Evolutionary conservation across 495 filamentous ascomycete species (phyloP), one percentile per base, ranked within the genome.

Genomic region (Staphylotrichum tortipilum): DNA sequence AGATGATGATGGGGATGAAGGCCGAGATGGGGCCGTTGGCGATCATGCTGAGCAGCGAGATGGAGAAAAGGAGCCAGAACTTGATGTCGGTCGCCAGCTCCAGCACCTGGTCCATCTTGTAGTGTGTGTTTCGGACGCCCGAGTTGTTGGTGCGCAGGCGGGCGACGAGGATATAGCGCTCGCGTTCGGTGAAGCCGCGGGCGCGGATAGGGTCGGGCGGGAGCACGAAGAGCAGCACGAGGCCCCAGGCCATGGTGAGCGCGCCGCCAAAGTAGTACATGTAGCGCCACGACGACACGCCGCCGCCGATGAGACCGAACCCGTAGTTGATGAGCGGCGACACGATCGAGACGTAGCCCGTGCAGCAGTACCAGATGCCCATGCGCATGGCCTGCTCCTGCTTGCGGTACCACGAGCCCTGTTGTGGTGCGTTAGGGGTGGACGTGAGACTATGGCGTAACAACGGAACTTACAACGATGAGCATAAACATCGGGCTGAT

Each of bases 271-370:
- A 68, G 23, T 70, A 58, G 44, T 66, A 73, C 9, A 71, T 68
- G 2, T 65, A 65, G 19, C 61, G 56, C 68, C 70, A 73, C 8
- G 70, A 67, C 9, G 66, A 61, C 31, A 69, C 43, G 17, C 52
- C 64, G 11, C 65, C 67, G 19, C 69, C 59, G 46, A 75, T 72
- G 36, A 71, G 71, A 12, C 74, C 74, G 43, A 78, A 70, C 7
- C 69, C 74, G 53, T 68, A 75, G 26, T 73, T 75, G 54, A 78
- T 63, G 6, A 78, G 56, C 1, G 73, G 72, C 21, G 71, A 72
- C 17, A 78, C 53, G 53, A 69, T 65, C 0, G 69, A 68, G 17
- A 71, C 73, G 8, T 75, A 62, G 21, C 73, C 72, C 19, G 72
- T 76, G 49, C 67, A 72, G 43, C 52, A 33, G 40, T 58, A 55